Evolutionary conservation across 2,329 filamentous ascomycete species (phyloP).

Genomic region (Epicoccum nigrum): DNA sequence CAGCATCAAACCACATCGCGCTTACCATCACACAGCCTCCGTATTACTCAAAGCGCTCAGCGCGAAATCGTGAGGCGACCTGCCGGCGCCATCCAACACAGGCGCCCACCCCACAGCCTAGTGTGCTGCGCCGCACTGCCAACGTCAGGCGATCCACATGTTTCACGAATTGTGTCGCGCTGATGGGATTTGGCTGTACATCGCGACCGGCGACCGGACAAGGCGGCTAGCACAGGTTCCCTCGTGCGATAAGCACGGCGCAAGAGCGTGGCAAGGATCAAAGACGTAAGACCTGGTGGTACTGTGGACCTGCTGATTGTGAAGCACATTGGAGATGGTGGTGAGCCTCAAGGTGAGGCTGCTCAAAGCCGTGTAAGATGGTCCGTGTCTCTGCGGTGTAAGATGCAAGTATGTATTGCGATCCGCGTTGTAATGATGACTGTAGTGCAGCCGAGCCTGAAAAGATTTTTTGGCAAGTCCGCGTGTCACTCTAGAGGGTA

Average conservation of each 20-base stretch:
- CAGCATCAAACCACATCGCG: neutral
- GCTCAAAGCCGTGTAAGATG: too few species aligned
- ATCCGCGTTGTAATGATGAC: too few species aligned
- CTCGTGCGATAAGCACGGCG: neutral
- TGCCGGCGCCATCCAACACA: slow-evolving; percentile 11
- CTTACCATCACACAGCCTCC: neutral
- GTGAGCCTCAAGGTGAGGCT: too few species aligned
- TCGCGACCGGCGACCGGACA: slow-evolving; percentile 11
- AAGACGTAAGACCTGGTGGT: too few species aligned
- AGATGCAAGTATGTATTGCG: too few species aligned
- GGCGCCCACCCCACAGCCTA: slow-evolving; percentile 13
- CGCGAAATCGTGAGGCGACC: slow-evolving; percentile 17
- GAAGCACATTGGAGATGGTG: too few species aligned
- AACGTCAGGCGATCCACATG: slow-evolving; percentile 1
- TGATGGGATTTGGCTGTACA: slow-evolving; percentile 3
- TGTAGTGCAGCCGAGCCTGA: too few species aligned
- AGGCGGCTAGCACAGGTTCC: slow-evolving; percentile 6
- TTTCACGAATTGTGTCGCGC: slow-evolving; percentile 15
- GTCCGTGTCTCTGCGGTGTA: too few species aligned
- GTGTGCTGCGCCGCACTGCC: slow-evolving; percentile 17
- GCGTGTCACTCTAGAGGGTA: too few species aligned
- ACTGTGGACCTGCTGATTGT: too few species aligned
- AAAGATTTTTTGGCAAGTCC: too few species aligned
- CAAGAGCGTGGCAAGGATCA: neutral
- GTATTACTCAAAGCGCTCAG: neutral